These are phyloP conservation scores for Kwoniella botswanensis DNA, from an alignment of 768 basidiomycete genomes.

Conservation along the genomic window DNA sequence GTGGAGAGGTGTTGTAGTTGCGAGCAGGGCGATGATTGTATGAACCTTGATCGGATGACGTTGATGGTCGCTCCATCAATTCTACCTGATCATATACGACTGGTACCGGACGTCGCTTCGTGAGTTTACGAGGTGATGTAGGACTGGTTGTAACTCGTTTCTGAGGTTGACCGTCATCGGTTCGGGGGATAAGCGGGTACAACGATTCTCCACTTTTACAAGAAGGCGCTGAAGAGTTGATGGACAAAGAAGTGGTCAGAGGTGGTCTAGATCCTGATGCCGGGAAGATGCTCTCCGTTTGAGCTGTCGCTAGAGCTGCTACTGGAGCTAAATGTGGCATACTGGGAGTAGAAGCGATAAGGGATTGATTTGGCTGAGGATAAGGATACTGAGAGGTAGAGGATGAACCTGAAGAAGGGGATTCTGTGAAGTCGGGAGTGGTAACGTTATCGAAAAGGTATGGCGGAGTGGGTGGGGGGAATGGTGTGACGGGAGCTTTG, in stretches of 20 bases:
- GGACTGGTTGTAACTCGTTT: background rate
- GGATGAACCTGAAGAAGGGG: background rate
- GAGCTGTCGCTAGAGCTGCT: background rate
- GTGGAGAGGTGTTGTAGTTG: background rate
- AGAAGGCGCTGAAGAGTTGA: conserved; percentile 4
- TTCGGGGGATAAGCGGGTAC: background rate
- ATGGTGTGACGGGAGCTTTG: no score
- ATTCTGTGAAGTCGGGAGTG: conserved; percentile 1
- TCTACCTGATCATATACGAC: conserved; percentile 10
- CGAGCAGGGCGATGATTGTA: background rate
- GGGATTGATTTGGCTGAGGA: background rate
- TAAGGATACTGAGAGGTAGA: background rate
- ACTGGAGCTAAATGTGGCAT: background rate
- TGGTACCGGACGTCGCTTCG: conserved; percentile 10
- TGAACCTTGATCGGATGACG: background rate
- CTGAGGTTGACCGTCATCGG: background rate
- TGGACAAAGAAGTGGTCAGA: background rate
- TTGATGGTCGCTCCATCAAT: conserved; percentile 8
- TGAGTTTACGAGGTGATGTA: conserved; percentile 13
- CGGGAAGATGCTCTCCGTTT: background rate
- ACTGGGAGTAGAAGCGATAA: background rate
- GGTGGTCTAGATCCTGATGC: background rate
- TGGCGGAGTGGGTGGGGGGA: background rate
- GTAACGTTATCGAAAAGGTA: background rate
- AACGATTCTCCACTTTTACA: conserved; percentile 5